Evolutionary conservation across 208 protist genomes (phyloP), one percentile per base, ranked within the genome.

Genomic region (Phytomonas sp.): DNA sequence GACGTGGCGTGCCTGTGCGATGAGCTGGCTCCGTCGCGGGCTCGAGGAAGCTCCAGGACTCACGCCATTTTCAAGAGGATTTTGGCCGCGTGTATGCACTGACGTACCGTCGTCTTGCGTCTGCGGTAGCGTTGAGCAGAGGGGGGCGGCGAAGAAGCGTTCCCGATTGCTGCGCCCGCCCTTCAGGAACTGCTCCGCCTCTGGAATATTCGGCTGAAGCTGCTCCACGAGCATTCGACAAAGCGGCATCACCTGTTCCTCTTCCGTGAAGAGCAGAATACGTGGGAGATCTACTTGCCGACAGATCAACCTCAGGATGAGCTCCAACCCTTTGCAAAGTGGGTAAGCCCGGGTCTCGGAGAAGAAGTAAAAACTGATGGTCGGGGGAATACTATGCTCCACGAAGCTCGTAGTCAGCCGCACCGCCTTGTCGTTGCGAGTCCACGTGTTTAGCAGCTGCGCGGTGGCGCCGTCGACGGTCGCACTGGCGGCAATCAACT

Each of bases 401-500:
- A 91, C 86, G 68, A 96, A 92, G 75, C 88, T 94, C 30, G 91
- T 94, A 5, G 91, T 96, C 28, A 96, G 80, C 56, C 91, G 88
- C 70, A 93, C 87, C 32, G 88, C 88, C 66, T 81, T 88, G 69
- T 96, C 91, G 64, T 96, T 96, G 30, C 88, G 84, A 67, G 84
- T 93, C 87, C 88, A 96, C 53, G 77, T 79, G 78, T 96, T 96
- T 28, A 96, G 83, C 40, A 77, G 80, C 79, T 85, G 88, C 60
- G 91, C 91, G 13, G 91, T 96, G 40, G 78, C 75, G 60, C 88
- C 82, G 75, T 96, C 87, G 36, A 96, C 81, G 29, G 91, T 94
- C 20, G 91, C 91, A 68, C 88, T 94, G 51, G 83, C 87, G 23
- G 88, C 91, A 23, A 96, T 82, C 8, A 96, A 73, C 76, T 96